Base-by-base conservation (phyloP, 2,329 filamentous ascomycete genomes). In the Trichoderma aggressivum region DNA sequence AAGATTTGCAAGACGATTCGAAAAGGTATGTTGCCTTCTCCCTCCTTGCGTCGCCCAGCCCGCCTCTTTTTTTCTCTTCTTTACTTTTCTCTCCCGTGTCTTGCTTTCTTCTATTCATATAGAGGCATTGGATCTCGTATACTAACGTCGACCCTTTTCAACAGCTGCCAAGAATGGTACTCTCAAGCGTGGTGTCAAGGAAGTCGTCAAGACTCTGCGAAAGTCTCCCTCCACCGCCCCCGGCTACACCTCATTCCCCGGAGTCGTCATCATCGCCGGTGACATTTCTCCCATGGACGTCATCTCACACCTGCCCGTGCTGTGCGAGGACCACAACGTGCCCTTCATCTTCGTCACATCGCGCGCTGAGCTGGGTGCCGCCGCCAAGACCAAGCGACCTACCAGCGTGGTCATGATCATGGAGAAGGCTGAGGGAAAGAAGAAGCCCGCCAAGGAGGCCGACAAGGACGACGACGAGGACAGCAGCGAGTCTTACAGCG, bases 251-350 rank as follows among this genome's bases (percentile, higher is more conserved):
- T 81, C 87, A 68, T 86, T 90, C 78, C 90, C 92, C 58, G 88
- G 90, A 75, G 88, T 99, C 75, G 94, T 98, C 78, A 87, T 99
- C 81, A 93, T 99, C 76, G 96, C 96, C 43, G 96, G 93, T 77
- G 96, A 99, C 83, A 98, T 99, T 85, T 97, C 93, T 67, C 96
- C 96, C 75, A 95, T 96, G 91, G 96, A 99, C 83, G 96, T 99
- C 81, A 98, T 99, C 85, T 96, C 93, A 72, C 96, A 99, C 85
- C 93, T 99, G 75, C 96, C 96, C 78, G 93, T 99, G 71, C 91
- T 98, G 71, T 98, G 96, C 88, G 96, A 99, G 85, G 95, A 98
- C 84, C 94, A 98, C 87, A 93, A 93, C 83, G 93, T 98, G 72
- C 96, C 96, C 39, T 99, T 98, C 85, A 90, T 99, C 82, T 99